A percentile compares a stretch with the other conserved stretches of the same genome.
Conservation (phyloP, 768 basidiomycete genomes). For the Amanita rubescens region DNA sequence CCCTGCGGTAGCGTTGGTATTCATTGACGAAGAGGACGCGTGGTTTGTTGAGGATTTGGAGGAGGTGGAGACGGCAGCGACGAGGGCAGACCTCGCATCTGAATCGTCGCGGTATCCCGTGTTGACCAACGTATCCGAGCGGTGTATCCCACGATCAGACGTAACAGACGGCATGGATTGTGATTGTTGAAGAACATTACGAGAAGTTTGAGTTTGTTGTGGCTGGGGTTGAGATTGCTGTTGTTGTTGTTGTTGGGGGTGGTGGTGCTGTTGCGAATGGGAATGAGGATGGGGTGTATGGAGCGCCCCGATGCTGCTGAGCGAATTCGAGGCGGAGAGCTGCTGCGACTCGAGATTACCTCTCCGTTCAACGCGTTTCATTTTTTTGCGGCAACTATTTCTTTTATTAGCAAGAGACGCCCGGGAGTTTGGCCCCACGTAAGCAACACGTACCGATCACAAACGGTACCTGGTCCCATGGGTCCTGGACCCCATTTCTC, state of each 20-base stretch:
- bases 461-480: conserved; percentile 77
- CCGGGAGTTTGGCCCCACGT: not conserved
- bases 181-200: conserved; percentile 11
- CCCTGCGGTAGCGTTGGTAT: no score
- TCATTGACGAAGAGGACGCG: no score
- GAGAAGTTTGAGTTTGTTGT: no score
- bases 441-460: conserved; percentile 49
- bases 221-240: conserved; percentile 6
- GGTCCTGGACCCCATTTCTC: conserved; percentile 88
- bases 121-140: conserved; percentile 20
- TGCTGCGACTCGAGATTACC: conserved; percentile 51
- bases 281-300: not conserved
- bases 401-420: not conserved
- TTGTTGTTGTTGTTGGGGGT: no score
- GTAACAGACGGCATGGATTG: conserved; percentile 15
- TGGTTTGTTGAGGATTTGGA: no score
- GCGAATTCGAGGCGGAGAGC: conserved; percentile 9
- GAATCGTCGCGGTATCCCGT: conserved; percentile 8
- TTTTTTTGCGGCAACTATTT: conserved; percentile 72
- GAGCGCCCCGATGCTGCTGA: conserved; percentile 11
- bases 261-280: no score
- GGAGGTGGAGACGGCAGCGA: conserved; percentile 6
- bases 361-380: conserved; percentile 75
- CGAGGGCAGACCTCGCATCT: conserved; percentile 1
- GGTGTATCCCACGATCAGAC: conserved; percentile 18